These are phyloP conservation scores for Xylaria castorea DNA, from an alignment of 495 filamentous ascomycete species.

Conservation along the genomic window DNA sequence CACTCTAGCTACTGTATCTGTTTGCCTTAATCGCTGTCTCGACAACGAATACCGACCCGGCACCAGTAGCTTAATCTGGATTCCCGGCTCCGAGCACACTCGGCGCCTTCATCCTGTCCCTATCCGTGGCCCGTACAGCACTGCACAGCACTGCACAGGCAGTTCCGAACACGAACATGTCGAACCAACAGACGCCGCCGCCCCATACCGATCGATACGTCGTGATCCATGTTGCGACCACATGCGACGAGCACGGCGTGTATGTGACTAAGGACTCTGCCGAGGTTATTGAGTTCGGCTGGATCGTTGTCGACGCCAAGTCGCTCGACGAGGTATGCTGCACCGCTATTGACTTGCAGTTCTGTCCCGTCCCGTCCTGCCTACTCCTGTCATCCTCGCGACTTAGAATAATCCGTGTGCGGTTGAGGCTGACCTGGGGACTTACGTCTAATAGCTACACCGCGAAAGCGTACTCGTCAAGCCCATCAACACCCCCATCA, in stretches of 20 bases:
- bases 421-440: slow-evolving; percentile 28
- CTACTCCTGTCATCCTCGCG: neutral
- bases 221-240: slow-evolving; percentile 97
- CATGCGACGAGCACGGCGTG: slow-evolving; percentile 98
- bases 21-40: slow-evolving; percentile 8
- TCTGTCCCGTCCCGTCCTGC: neutral
- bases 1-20: slow-evolving; percentile 18
- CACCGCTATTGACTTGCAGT: neutral
- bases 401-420: neutral
- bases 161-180: slow-evolving; percentile 45
- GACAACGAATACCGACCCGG: slow-evolving; percentile 14
- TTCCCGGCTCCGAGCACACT: slow-evolving; percentile 1
- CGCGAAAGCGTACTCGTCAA: slow-evolving; percentile 96
- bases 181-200: slow-evolving; percentile 52
- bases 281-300: slow-evolving; percentile 98
- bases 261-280: slow-evolving; percentile 99
- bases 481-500: slow-evolving; percentile 97
- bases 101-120: slow-evolving; percentile 15
- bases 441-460: slow-evolving; percentile 67
- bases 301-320: slow-evolving; percentile 93
- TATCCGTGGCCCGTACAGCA: slow-evolving; percentile 29
- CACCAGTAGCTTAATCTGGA: neutral
- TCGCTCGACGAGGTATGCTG: slow-evolving; percentile 82
- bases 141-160: slow-evolving; percentile 17
- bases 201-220: slow-evolving; percentile 90